These are phyloP conservation scores for Euphorbia lathyris DNA, from an alignment of 345 rosid genomes.

Conservation along the genomic window DNA sequence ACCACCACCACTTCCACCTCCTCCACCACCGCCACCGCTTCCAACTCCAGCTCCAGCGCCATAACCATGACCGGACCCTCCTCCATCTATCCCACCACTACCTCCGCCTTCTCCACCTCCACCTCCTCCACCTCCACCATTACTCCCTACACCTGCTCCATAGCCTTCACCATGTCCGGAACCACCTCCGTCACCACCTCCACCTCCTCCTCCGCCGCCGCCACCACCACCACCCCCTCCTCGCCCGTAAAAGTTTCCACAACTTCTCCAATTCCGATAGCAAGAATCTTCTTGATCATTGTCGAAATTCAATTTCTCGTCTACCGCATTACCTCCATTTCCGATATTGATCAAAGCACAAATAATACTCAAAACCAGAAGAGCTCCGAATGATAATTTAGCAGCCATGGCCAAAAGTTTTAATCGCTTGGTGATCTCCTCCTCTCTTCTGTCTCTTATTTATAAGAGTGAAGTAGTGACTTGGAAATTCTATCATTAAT, in stretches of 20 bases:
- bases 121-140: conserved; percentile 9
- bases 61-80: background rate
- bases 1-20: conserved; percentile 25
- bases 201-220: background rate
- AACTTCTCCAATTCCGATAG: conserved; percentile 44
- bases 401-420: conserved; percentile 2
- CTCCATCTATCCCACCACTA: too few relatives aligned
- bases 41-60: conserved; percentile 18
- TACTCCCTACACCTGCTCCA: conserved; percentile 26
- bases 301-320: conserved; percentile 17
- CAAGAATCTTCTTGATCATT: conserved; percentile 29
- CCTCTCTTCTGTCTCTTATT: conserved; percentile 21
- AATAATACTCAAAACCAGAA: conserved; percentile 30
- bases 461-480: conserved; percentile 25
- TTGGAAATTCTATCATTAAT: too few relatives aligned
- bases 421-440: conserved; percentile 1
- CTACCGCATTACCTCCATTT: too few relatives aligned
- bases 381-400: conserved; percentile 18
- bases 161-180: conserved; percentile 14
- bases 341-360: conserved; percentile 20
- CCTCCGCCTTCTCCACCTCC: too few relatives aligned
- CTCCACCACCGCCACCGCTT: conserved; percentile 22
- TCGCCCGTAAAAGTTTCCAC: conserved; percentile 43
- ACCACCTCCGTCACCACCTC: conserved; percentile 10
- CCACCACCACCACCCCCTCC: conserved; percentile 11